These are phyloP conservation scores for Glycine latifolia DNA, from an alignment of 306 rosid species.

Conservation along the genomic window DNA sequence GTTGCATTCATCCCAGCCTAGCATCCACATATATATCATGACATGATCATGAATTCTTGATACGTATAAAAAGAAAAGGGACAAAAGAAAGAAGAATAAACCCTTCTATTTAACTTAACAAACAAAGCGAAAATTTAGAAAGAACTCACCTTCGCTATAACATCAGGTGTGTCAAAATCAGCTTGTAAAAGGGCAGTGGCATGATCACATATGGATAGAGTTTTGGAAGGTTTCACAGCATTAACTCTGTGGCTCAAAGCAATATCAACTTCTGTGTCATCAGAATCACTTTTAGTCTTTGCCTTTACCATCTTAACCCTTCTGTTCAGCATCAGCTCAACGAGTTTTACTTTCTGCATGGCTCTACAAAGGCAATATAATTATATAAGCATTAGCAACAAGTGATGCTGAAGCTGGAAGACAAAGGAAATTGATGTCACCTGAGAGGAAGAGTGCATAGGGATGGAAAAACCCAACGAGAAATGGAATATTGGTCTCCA, in stretches of 20 bases:
- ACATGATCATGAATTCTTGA: conserved; percentile 1
- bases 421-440: neutral
- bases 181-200: conserved; percentile 82
- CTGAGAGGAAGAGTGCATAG: conserved; percentile 13
- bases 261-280: conserved; percentile 53
- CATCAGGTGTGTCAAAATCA: conserved; percentile 78
- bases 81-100: neutral
- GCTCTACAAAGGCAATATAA: conserved; percentile 19
- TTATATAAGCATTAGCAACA: neutral
- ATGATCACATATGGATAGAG: conserved; percentile 75
- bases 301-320: conserved; percentile 47
- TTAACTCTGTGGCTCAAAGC: conserved; percentile 78
- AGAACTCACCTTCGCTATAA: conserved; percentile 59
- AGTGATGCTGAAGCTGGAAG: neutral
- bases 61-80: neutral
- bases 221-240: conserved; percentile 80
- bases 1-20: conserved; percentile 93
- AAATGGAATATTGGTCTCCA: conserved; percentile 6
- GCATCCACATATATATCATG: conserved; percentile 25
- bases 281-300: conserved; percentile 46
- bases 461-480: neutral
- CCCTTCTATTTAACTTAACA: too few species aligned
- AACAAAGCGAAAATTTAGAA: too few species aligned
- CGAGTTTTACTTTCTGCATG: conserved; percentile 45
- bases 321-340: conserved; percentile 25